Evolutionary conservation across 164 flowering plant genomes (phyloP), one percentile per base, ranked within the genome.

Genomic region (Vitis labrusca): DNA sequence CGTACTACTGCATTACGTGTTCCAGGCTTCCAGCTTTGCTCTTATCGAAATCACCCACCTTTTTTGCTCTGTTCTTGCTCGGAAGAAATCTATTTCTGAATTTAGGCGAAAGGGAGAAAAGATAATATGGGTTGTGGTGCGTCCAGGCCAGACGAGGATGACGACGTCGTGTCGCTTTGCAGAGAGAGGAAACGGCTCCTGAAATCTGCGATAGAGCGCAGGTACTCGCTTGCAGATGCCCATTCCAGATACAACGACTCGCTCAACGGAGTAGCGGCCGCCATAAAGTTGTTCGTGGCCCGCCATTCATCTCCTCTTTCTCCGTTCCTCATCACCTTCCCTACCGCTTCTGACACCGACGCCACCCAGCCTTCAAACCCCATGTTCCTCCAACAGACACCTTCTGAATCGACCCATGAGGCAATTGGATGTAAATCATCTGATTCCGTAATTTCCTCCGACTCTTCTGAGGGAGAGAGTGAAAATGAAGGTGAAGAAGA

Each of bases 211-310:
- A 78, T 84, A 12, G 78, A 84, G 53, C 71, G 81, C 2, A 66
- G 91, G 32, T 76, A 79, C 66, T 77, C 77, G 8, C 76, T 87
- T 27, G 85, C 89, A 0, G 83, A 83, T 11, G 82, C 85, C 0
- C 91, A 87, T 61, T 81, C 73, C 59, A 82, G 74, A 61, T 85
- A 87, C 68, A 55, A 70, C 66, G 80, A 79, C 51, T 82, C 89
- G 16, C 81, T 84, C 50, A 67, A 77, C 68, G 69, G 80, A 15
- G 83, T 88, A 4, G 83, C 91, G 2, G 80, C 81, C 9, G 86
- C 88, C 16, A 51, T 85, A 59, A 77, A 73, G 16, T 67, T 88
- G 59, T 84, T 88, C 61, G 80, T 80, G 10, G 77, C 85, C 32
- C 59, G 87, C 8, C 84, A 85, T 59, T 80, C 88, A 64, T 71